Evolutionary conservation across 2,329 filamentous ascomycete species (phyloP).

Genomic region (Fusarium stilboides): DNA sequence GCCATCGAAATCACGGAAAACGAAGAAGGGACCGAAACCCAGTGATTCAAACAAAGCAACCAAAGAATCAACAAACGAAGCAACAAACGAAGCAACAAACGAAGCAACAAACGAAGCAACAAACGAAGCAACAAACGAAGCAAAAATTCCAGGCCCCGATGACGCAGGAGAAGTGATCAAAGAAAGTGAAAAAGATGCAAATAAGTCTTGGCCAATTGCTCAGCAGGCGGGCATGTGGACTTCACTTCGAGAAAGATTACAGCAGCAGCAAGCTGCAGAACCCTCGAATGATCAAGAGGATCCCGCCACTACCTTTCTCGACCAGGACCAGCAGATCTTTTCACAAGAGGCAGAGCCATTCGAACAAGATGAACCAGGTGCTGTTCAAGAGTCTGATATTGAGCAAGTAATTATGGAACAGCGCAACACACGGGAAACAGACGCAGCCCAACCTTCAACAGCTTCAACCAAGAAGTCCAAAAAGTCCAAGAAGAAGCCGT

Average conservation of each 20-base stretch:
- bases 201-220: neutral
- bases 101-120: neutral
- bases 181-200: neutral
- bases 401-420: too few species aligned
- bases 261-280: constrained; percentile 23
- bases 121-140: neutral
- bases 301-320: neutral
- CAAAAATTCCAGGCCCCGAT: neutral
- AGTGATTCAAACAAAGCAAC: neutral
- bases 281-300: neutral
- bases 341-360: neutral
- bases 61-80: too few species aligned
- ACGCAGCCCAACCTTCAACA: neutral
- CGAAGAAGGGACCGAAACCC: constrained; percentile 12
- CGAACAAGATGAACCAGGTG: neutral
- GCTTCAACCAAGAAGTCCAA: neutral
- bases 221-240: constrained; percentile 47
- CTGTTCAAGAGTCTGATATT: too few species aligned
- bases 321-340: neutral
- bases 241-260: constrained; percentile 50
- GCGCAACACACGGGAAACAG: neutral
- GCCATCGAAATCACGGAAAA: constrained; percentile 9
- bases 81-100: neutral
- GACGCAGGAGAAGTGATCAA: neutral
- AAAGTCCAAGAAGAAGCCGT: constrained; percentile 8